Conservation (phyloP, 306 rosid genomes). For the Clitoria ternatea region DNA sequence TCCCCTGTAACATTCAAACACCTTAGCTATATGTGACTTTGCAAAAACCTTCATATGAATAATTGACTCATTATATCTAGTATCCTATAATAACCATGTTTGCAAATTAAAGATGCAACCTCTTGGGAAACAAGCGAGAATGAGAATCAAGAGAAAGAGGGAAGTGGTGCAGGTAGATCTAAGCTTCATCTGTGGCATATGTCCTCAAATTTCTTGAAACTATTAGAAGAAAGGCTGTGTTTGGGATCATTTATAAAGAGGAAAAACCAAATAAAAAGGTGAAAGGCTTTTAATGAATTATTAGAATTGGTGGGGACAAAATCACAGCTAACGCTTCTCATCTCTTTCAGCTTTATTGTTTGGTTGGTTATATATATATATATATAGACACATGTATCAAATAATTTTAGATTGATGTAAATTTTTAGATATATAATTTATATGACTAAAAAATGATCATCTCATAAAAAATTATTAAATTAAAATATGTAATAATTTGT, state of each 20-base stretch:
- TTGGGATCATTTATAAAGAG: slow-evolving; percentile 20
- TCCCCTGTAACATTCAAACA: slow-evolving; percentile 31
- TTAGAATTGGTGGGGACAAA: slow-evolving; percentile 22
- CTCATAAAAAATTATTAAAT: no score
- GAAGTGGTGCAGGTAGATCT: slow-evolving; percentile 35
- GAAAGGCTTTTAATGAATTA: slow-evolving; percentile 10
- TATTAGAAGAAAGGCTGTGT: not conserved
- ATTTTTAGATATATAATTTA: no score
- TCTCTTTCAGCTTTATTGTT: slow-evolving; percentile 8
- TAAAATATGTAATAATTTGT: no score
- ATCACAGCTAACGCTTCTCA: slow-evolving; percentile 13
- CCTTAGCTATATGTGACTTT: not conserved
- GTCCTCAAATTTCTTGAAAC: not conserved
- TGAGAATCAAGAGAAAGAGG: slow-evolving; percentile 40
- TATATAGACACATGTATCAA: no score
- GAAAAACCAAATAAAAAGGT: not conserved
- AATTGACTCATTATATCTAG: no score
- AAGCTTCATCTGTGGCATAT: slow-evolving; percentile 49
- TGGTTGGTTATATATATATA: no score
- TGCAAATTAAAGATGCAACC: slow-evolving; percentile 33
- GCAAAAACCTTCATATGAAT: not conserved
- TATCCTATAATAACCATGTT: no score
- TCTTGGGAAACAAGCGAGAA: slow-evolving; percentile 35
- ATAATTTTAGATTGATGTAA: no score
- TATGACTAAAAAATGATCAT: no score